Evolutionary conservation across 148 eudicot species (phyloP).

Genomic region (Vaccinium vitisidaea): DNA sequence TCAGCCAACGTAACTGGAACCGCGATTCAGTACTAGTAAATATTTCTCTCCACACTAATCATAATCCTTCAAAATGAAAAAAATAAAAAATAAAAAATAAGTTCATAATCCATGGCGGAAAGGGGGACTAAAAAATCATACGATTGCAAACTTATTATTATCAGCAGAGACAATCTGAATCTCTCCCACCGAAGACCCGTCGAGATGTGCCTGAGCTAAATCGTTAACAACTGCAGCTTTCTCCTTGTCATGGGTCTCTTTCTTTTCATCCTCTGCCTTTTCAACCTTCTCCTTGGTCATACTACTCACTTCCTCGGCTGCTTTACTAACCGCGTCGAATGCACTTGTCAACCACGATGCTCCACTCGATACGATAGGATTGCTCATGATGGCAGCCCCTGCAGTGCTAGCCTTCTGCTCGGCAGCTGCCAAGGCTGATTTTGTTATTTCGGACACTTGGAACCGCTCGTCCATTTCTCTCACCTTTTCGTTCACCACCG

Average conservation of each 20-base stretch:
- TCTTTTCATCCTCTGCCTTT: conserved; percentile 45
- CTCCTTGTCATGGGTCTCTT: conserved; percentile 23
- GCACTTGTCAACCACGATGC: conserved; percentile 47
- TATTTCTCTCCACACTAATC: too few relatives aligned
- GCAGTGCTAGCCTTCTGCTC: conserved; percentile 47
- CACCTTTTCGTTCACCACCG: conserved; percentile 42
- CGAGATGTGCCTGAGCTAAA: conserved; percentile 18
- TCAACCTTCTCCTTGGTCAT: conserved; percentile 50
- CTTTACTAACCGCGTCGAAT: conserved; percentile 30
- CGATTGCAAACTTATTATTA: background rate
- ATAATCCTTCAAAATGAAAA: too few relatives aligned
- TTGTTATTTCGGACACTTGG: conserved; percentile 50
- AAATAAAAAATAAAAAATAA: too few relatives aligned
- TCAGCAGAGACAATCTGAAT: background rate
- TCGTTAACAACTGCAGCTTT: conserved; percentile 16
- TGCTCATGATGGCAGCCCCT: conserved; percentile 48
- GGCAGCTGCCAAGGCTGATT: conserved; percentile 44
- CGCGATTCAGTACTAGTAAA: too few relatives aligned
- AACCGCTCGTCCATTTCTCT: conserved; percentile 38
- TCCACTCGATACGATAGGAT: conserved; percentile 32
- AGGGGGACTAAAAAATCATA: background rate
- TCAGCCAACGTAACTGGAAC: background rate
- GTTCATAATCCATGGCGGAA: background rate
- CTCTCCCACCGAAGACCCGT: conserved; percentile 10
- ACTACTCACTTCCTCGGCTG: conserved; percentile 43